Evolutionary conservation across 2,329 filamentous ascomycete genomes (phyloP), one percentile per base, ranked within the genome.

Genomic region (Monosporascus sp.): DNA sequence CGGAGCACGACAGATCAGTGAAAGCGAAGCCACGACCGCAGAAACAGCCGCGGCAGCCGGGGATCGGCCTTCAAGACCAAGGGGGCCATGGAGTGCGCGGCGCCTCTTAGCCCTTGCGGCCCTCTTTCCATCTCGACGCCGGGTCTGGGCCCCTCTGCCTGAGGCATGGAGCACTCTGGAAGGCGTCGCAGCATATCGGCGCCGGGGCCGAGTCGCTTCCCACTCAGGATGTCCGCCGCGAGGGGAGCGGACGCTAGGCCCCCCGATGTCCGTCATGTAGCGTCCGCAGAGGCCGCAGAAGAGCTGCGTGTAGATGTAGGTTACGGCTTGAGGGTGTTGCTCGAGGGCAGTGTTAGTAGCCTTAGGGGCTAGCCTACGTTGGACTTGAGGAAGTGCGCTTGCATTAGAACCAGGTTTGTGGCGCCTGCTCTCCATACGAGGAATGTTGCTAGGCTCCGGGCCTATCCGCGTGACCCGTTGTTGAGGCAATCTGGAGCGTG

Each of bases 221-320:
- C 41, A 3, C 16, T 36, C 31, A 5, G 26, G 14, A 54, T 51
- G 20, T 38, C 27, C 4, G 41, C 43, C n/a, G 43, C 24, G 22
- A 54, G 43, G 17, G 3, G n/a, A 3, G 44, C 14, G 16, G 36
- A 22, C 34, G 48, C 43, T 6, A 54, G 43, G 48, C 52, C 52
- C 9, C 9, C 52, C 52, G 7, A 48, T 24, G 31, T 54, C 52
- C 3, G 52, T 51, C 5, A 54, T 19, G 44, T 45, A 54, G 43
- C 43, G 52, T 7, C 52, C 49, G 27, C 52, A 54, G 24, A 9
- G 19, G n/a, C 49, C 52, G 49, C 52, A 54, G 43, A 51, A 51
- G 7, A 54, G 26, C 24, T 54, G 52, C 14, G 43, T 51, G 36
- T 54, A 54, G 44, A 41, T 26, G 43, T 51, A 51, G 19, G 26